A percentile compares a stretch with the other conserved stretches of the same genome.
Conservation (phyloP, 345 rosid genomes). For the Populus davidiana region DNA sequence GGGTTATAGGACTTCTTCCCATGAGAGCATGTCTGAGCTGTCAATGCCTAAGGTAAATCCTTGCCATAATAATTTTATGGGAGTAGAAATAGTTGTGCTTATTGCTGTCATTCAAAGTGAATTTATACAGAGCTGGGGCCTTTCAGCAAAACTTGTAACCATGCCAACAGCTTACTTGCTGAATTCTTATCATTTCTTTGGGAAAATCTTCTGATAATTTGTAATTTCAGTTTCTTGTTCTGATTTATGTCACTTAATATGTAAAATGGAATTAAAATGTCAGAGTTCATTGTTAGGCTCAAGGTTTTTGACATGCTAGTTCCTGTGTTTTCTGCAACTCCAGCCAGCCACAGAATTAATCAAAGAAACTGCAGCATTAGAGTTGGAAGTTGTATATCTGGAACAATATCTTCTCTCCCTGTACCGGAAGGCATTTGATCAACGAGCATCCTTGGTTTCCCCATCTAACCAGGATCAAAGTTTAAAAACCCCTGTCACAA, state of each 20-base stretch:
- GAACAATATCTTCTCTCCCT: slow-evolving; percentile 89
- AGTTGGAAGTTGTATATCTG: slow-evolving; percentile 83
- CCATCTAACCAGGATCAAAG: slow-evolving; percentile 47
- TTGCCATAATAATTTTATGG: slow-evolving; percentile 8
- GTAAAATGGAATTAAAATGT: background rate
- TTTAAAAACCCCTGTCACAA: slow-evolving; percentile 43
- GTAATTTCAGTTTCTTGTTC: background rate
- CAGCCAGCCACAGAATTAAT: slow-evolving; percentile 85
- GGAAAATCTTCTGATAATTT: background rate
- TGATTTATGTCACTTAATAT: background rate
- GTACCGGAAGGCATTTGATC: slow-evolving; percentile 84
- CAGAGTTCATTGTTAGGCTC: background rate
- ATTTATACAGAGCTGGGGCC: background rate
- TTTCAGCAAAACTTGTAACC: background rate
- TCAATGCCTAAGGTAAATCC: slow-evolving; percentile 63
- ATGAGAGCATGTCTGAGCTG: slow-evolving; percentile 32
- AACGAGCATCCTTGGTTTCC: slow-evolving; percentile 48
- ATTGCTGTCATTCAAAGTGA: background rate
- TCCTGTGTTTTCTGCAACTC: slow-evolving; percentile 2
- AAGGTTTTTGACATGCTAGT: slow-evolving; percentile 2
- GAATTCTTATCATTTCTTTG: background rate
- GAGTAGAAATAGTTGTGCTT: background rate
- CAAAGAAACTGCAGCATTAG: slow-evolving; percentile 79
- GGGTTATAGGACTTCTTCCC: slow-evolving; percentile 54
- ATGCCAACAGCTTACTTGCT: background rate